Percentiles rank a stretch among this genome's conserved stretches.
Evolutionary conservation across 495 filamentous ascomycete species (phyloP).

Genomic region (Podospora australis): DNA sequence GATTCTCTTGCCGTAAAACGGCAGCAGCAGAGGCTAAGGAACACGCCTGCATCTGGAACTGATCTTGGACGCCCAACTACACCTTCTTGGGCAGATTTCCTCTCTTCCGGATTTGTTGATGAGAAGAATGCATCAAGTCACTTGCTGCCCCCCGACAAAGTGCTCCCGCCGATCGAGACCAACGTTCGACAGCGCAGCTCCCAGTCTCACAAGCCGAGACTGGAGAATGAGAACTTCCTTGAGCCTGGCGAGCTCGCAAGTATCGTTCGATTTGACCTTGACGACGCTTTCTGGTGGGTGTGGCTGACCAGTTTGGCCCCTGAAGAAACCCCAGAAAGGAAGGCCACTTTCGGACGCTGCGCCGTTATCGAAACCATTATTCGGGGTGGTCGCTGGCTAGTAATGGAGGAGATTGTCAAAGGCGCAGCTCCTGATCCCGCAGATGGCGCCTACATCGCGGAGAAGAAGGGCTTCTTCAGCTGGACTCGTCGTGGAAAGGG

Average conservation of each 20-base stretch:
- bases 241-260: constrained; percentile 93
- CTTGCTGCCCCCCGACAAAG: constrained; percentile 83
- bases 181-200: constrained; percentile 70
- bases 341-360: constrained; percentile 90
- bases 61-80: constrained; percentile 79
- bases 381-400: constrained; percentile 74
- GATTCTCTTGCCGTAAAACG: constrained; percentile 37
- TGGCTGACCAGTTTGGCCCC: constrained; percentile 96
- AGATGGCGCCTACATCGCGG: constrained; percentile 77
- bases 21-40: constrained; percentile 44
- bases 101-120: constrained; percentile 85
- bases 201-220: constrained; percentile 70
- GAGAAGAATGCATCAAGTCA: constrained; percentile 54
- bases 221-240: constrained; percentile 57
- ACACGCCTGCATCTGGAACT: constrained; percentile 55
- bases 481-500: constrained; percentile 68
- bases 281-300: constrained; percentile 99
- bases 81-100: constrained; percentile 95
- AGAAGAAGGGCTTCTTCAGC: constrained; percentile 88
- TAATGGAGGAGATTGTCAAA: constrained; percentile 94
- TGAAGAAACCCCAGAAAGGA: constrained; percentile 77
- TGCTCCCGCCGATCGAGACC: constrained; percentile 76
- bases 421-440: constrained; percentile 83
- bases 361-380: constrained; percentile 86
- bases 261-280: constrained; percentile 76